These are phyloP conservation scores for Nicotiana benthamiana DNA, from an alignment of 257 asterid species.

Conservation along the genomic window DNA sequence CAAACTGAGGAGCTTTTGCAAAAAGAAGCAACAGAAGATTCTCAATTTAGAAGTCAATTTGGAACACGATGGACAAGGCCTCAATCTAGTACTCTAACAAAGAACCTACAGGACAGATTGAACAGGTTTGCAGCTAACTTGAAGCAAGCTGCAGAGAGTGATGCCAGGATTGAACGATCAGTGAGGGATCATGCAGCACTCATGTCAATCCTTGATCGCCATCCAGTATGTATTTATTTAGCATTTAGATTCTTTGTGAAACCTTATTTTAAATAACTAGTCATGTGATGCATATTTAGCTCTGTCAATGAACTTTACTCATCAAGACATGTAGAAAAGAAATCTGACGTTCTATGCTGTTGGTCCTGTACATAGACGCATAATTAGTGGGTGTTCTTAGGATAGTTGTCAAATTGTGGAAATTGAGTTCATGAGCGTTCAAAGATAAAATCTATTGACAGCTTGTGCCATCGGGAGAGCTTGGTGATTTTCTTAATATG, in stretches of 20 bases:
- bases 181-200: conserved; percentile 80
- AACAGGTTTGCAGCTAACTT: conserved; percentile 84
- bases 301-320: background rate
- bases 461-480: background rate
- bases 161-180: conserved; percentile 92
- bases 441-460: background rate
- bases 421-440: background rate
- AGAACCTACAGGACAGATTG: conserved; percentile 76
- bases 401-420: background rate
- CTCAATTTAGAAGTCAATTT: conserved; percentile 86
- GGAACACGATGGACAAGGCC: conserved; percentile 97
- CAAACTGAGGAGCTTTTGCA: conserved; percentile 91
- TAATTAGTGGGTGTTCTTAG: background rate
- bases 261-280: background rate
- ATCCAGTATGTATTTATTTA: conserved; percentile 56
- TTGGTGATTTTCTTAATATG: background rate
- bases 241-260: conserved; percentile 5
- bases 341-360: background rate
- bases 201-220: conserved; percentile 79
- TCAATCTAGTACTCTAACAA: conserved; percentile 87
- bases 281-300: background rate
- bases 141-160: conserved; percentile 97
- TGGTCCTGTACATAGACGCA: background rate
- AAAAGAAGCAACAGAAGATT: conserved; percentile 85
- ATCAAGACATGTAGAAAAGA: background rate